Conservation (phyloP, 257 asterid genomes). For the Solanum paucissectum region DNA sequence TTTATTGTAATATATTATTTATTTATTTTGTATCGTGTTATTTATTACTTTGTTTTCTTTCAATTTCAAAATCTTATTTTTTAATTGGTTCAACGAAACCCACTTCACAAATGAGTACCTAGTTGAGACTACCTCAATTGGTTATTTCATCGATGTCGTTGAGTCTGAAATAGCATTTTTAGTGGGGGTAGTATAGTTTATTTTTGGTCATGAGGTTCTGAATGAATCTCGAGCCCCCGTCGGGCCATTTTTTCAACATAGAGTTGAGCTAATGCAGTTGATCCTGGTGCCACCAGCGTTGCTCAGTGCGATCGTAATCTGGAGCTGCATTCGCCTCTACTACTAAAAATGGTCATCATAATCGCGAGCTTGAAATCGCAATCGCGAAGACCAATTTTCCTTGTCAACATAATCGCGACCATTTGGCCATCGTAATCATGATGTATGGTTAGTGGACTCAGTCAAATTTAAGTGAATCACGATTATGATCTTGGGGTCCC, state of each 20-base stretch:
- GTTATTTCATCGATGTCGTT: neutral
- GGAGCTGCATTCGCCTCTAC: neutral
- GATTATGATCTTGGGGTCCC: neutral
- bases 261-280: no score
- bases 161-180: no score
- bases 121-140: neutral
- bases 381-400: neutral
- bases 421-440: neutral
- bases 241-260: no score
- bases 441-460: neutral
- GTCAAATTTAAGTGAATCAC: no score
- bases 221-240: neutral
- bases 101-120: neutral
- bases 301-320: neutral
- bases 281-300: no score
- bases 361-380: neutral
- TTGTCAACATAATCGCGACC: neutral
- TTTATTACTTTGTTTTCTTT: no score
- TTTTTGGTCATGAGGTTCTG: neutral
- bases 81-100: neutral
- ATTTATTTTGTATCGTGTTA: neutral
- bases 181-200: neutral
- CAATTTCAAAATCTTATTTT: neutral
- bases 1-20: no score
- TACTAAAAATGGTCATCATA: neutral